A percentile compares a stretch with the other conserved stretches of the same genome.
These are phyloP conservation scores for Datura wrightii DNA, from an alignment of 257 asterid species.

Conservation along the genomic window DNA sequence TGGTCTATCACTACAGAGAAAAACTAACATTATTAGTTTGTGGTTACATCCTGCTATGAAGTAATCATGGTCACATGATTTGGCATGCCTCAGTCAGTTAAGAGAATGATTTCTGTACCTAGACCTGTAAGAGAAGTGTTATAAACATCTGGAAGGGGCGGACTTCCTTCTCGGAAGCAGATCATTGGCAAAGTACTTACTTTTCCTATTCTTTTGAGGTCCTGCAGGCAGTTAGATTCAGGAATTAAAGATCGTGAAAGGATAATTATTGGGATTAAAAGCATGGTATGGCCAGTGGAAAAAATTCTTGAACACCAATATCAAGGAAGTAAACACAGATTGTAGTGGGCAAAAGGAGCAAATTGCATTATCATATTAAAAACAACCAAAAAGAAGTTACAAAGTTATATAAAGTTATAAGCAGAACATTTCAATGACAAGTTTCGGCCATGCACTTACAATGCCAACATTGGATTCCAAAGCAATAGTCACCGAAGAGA, in stretches of 20 bases:
- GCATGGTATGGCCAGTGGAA: not conserved
- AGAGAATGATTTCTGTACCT: conserved; percentile 50
- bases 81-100: not conserved
- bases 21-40: conserved; percentile 32
- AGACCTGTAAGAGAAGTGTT: conserved; percentile 67
- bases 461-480: conserved; percentile 72
- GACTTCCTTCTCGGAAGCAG: conserved; percentile 95
- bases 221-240: conserved; percentile 50
- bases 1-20: conserved; percentile 57
- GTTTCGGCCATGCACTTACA: conserved; percentile 59
- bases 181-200: conserved; percentile 68
- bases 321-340: not conserved
- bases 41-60: not conserved
- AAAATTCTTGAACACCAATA: not conserved
- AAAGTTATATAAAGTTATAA: conserved; percentile 19
- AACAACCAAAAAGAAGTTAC: conserved; percentile 1
- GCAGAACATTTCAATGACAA: conserved; percentile 4
- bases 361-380: not conserved
- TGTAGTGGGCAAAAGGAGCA: not conserved
- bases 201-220: conserved; percentile 48
- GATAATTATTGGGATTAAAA: not conserved
- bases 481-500: conserved; percentile 70
- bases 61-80: conserved; percentile 1
- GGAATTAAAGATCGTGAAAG: conserved; percentile 30
- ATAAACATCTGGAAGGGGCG: conserved; percentile 89